A percentile compares a stretch with the other conserved stretches of the same genome.
Evolutionary conservation across 257 asterid species (phyloP).

Genomic region (Eucommia ulmoides): DNA sequence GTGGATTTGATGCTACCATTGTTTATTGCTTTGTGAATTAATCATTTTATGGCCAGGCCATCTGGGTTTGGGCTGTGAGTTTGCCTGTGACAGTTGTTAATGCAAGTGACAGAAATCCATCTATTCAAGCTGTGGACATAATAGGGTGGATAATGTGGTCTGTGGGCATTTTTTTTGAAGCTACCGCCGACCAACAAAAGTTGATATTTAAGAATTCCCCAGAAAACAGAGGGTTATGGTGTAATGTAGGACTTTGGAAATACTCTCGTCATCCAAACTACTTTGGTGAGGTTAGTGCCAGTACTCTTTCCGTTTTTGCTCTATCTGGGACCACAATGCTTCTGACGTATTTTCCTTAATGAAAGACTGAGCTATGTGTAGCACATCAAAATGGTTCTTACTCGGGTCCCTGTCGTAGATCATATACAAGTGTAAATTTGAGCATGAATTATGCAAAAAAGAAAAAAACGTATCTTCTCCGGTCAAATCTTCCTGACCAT

Average conservation of each 20-base stretch:
- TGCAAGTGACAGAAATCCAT: conserved; percentile 57
- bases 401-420: too few species aligned
- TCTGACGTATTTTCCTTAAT: neutral
- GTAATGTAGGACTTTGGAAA: conserved; percentile 74
- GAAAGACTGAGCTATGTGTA: neutral
- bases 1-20: too few species aligned
- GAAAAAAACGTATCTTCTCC: too few species aligned
- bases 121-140: conserved; percentile 49
- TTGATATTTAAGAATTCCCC: conserved; percentile 54
- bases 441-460: too few species aligned
- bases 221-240: conserved; percentile 81
- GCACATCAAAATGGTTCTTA: too few species aligned
- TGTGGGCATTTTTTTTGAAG: conserved; percentile 55
- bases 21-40: too few species aligned
- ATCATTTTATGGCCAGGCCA: conserved; percentile 51
- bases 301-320: neutral
- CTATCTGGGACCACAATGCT: neutral
- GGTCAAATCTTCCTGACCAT: too few species aligned
- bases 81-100: conserved; percentile 86
- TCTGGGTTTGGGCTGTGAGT: conserved; percentile 99
- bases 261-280: conserved; percentile 98
- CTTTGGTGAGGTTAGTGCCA: conserved; percentile 74
- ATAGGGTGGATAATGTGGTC: conserved; percentile 86
- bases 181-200: conserved; percentile 85
- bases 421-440: too few species aligned